Base-by-base conservation (phyloP, 768 basidiomycete genomes). In the Mycena galericulata region DNA sequence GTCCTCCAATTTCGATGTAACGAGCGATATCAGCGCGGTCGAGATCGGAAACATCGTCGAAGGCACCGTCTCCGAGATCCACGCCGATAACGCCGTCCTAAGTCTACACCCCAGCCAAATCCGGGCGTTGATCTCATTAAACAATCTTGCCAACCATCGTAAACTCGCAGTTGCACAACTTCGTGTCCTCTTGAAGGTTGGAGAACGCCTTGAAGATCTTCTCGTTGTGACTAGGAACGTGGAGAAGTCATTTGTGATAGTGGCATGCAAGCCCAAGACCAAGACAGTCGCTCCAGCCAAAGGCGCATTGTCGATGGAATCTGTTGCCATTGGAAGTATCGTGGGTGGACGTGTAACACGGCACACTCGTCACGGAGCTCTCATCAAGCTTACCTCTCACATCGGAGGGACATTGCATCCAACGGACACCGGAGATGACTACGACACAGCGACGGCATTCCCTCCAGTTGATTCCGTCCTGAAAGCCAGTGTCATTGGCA, bases 151-250 rank as follows among this genome's bases (percentile, higher is more conserved):
- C 14, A 95, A 94, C 71, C 89, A 92, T 71, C 89, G 93, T 38
- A 84, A 82, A 30, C 77, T 88, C n/a, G 83, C 90, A 2, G 80
- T 92, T 20, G 82, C 90, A 27, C 92, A 93, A 73, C 82, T 96
- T 26, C 88, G 88, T 27, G 79, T 81, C 3, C 78, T 81, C 10
- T 80, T 98, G 53, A 89, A 91, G 71, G 81, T 83, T 10, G 94
- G 94, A 14, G 92, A 94, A 50, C 83, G 82, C 50, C 78, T 98
- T 30, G 84, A 90, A 14, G 92, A 93, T 54, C 84, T 99, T 22
- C 89, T 94, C 9, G 93, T 99, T n/a, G 92, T 96, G 26, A 92
- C 94, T 11, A 92, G 94, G 70, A 96, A 94, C 75, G 85, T 89
- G 10, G 95, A 94, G 73, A 95, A 94, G 73, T 89, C 90, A 11